Percentiles rank a stretch among this genome's conserved stretches.
phyloP scores from a whole-genome alignment of 2,329 filamentous ascomycete genomes.

The Alternaria sp. region DNA sequence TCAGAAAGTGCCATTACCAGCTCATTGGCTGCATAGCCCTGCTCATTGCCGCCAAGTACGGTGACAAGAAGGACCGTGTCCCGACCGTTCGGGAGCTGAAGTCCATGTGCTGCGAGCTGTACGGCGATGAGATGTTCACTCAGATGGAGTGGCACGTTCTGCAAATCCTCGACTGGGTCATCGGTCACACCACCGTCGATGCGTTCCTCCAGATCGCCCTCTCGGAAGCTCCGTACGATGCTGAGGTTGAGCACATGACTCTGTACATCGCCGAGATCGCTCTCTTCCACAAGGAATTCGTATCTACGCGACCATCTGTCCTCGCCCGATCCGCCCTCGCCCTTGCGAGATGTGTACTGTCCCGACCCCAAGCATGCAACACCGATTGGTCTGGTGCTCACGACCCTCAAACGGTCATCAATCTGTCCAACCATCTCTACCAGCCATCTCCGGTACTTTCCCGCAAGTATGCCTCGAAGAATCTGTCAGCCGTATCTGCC shows the following conservation, averaged over 20 bases:
- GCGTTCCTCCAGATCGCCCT: constrained; percentile 90
- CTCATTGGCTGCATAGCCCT: constrained; percentile 95
- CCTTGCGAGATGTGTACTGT: constrained; percentile 84
- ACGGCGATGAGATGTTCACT: constrained; percentile 99
- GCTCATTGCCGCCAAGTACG: constrained; percentile 97
- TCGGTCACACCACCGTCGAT: constrained; percentile 95
- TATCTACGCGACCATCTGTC: constrained; percentile 87
- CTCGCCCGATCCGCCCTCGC: constrained; percentile 89
- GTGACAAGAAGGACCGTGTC: constrained; percentile 98
- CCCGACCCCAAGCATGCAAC: constrained; percentile 77
- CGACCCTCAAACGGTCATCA: constrained; percentile 72
- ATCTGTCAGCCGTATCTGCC: constrained; percentile 70
- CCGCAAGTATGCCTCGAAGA: constrained; percentile 72
- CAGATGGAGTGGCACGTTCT: constrained; percentile 99
- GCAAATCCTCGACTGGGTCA: constrained; percentile 94
- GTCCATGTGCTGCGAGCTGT: constrained; percentile 98
- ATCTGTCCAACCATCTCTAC: constrained; percentile 70
- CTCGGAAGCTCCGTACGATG: constrained; percentile 75
- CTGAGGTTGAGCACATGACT: constrained; percentile 93
- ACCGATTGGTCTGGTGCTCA: constrained; percentile 77
- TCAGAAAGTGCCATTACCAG: constrained; percentile 99
- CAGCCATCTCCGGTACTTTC: constrained; percentile 72
- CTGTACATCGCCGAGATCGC: constrained; percentile 95
- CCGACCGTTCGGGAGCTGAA: constrained; percentile 96
- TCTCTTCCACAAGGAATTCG: constrained; percentile 95